Percentiles rank a stretch among this genome's conserved stretches.
Conservation (phyloP, 305 asterid genomes). For the Fraxinus ornus region DNA sequence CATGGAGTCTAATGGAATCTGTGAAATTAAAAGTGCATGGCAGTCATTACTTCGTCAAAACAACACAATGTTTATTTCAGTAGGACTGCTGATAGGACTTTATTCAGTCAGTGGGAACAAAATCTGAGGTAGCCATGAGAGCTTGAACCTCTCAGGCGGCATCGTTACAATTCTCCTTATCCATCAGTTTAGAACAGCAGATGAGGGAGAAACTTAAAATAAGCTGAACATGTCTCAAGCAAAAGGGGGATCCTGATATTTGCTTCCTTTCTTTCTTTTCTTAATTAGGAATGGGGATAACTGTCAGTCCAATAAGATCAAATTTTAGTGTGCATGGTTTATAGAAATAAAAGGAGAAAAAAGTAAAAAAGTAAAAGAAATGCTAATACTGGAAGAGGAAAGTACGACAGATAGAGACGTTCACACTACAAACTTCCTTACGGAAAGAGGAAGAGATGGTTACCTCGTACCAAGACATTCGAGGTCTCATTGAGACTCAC, state of each 20-base stretch:
- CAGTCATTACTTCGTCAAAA: not conserved
- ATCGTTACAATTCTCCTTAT: not conserved
- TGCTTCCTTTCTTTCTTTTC: not conserved
- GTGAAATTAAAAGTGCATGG: not conserved
- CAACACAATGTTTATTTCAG: not conserved
- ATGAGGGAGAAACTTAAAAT: not conserved
- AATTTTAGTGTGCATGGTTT: constrained; percentile 2
- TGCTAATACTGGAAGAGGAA: not conserved
- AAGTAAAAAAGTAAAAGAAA: not conserved
- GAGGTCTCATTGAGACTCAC: constrained; percentile 94
- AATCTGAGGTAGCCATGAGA: not conserved
- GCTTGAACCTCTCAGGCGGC: not conserved
- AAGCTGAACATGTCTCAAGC: not conserved
- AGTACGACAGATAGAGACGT: not conserved
- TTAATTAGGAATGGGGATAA: constrained; percentile 1
- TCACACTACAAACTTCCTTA: constrained; percentile 8
- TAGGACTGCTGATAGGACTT: not conserved
- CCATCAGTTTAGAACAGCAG: not conserved
- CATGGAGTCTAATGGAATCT: constrained; percentile 1
- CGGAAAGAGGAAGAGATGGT: constrained; percentile 13
- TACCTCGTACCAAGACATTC: constrained; percentile 81
- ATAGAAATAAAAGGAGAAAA: not conserved
- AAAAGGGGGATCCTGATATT: not conserved
- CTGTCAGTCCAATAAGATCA: not conserved
- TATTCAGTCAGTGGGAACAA: not conserved